phyloP scores from a whole-genome alignment of 768 basidiomycete species.

The Podaxis carcinomalis region DNA sequence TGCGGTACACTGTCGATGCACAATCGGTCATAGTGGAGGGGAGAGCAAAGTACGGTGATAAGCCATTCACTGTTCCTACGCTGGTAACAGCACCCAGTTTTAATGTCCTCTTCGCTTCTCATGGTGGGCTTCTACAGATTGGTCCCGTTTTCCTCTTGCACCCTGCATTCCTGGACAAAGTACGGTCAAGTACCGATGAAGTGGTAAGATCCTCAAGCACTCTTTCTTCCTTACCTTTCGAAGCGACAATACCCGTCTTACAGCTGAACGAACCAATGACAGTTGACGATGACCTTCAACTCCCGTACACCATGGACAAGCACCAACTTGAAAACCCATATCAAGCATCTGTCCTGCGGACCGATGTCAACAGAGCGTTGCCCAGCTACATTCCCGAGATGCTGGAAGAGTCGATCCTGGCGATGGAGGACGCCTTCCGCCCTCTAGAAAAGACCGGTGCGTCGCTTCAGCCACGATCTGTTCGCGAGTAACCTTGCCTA shows the following conservation, averaged over 20 bases:
- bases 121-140: conserved; percentile 15
- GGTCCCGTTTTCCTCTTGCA: conserved; percentile 31
- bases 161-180: conserved; percentile 26
- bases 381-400: conserved; percentile 32
- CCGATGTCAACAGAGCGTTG: conserved; percentile 32
- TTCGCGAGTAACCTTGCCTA: neutral
- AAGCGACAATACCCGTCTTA: neutral
- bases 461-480: neutral
- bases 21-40: conserved; percentile 26
- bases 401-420: conserved; percentile 29
- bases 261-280: conserved; percentile 33
- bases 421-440: conserved; percentile 25
- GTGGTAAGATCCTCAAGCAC: conserved; percentile 20
- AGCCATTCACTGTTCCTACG: conserved; percentile 25
- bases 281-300: conserved; percentile 30
- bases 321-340: conserved; percentile 30
- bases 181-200: conserved; percentile 29
- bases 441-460: conserved; percentile 13
- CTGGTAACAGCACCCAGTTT: conserved; percentile 17
- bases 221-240: neutral
- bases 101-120: neutral
- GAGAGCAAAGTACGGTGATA: conserved; percentile 12
- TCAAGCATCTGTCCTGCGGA: conserved; percentile 29
- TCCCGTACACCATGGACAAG: conserved; percentile 33
- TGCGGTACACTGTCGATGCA: conserved; percentile 28